Evolutionary conservation across 768 basidiomycete genomes (phyloP), one percentile per base, ranked within the genome.

Genomic region (Sporobolomyces phaffii): DNA sequence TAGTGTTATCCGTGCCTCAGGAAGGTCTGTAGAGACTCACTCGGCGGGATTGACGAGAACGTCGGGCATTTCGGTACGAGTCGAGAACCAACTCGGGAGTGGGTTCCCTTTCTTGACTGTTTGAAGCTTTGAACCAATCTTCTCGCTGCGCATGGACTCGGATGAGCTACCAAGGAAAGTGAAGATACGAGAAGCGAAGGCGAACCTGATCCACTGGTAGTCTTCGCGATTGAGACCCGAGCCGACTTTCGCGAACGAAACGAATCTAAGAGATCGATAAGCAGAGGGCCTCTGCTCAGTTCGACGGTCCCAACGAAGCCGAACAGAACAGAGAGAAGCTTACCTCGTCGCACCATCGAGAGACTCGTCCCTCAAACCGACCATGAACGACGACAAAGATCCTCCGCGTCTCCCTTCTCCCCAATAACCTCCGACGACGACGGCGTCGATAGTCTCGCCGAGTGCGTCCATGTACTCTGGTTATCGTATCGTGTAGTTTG

Each of bases 341-440:
- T 85, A 83, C 22, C 60, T 86, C 80, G 76, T 89, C 88, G 70
- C 91, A 87, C 48, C 56, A n/a, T 58, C 56, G 3, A 43, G 36
- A 17, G 66, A 52, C 20, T 63, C 45, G 13, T 65, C 57, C n/a
- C 87, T 78, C 0, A 96, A 87, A 0, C 90, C 94, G 73, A 91
- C 91, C 33, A 99, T 82, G 15, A 97, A 81, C 10, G 89, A 89
- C 5, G 91, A 92, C 20, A 94, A 87, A 33, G 89, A 89, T 47
- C 93, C 93, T 20, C 87, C 86, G 26, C 94, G 86, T 66, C 85
- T 85, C 20, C 96, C 87, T 52, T 83, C 84, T 5, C 96, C 96
- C 75, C 90, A 97, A 74, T 90, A 88, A 1, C 88, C 94, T 63
- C 90, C 90, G 38, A 98, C 85, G 28, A 98, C 91, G 11, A 98